phyloP scores from a whole-genome alignment of 2,329 filamentous ascomycete species.

The Sporothrix protearum region DNA sequence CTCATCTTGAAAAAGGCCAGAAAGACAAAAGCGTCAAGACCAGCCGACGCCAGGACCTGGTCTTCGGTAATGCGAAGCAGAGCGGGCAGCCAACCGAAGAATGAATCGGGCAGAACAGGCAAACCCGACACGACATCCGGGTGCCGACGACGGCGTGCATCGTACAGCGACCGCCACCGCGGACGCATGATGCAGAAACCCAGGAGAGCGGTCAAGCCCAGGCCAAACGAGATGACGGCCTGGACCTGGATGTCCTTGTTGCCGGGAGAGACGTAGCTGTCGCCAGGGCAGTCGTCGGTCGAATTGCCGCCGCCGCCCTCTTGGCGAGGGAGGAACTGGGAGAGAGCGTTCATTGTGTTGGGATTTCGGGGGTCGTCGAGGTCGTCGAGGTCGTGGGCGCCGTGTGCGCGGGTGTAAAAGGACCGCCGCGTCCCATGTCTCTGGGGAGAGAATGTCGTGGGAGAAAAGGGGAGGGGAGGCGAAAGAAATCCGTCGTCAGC shows the following conservation, averaged over 20 bases:
- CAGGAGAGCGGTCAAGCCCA: constrained; percentile 69
- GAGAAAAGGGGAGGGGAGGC: neutral
- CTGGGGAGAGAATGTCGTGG: neutral
- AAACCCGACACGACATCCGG: constrained; percentile 54
- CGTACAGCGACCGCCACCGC: constrained; percentile 87
- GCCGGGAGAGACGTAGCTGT: constrained; percentile 37
- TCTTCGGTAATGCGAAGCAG: constrained; percentile 83
- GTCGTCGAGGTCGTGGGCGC: constrained; percentile 20
- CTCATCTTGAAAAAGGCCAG: constrained; percentile 95
- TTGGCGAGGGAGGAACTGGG: neutral
- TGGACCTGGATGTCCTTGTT: constrained; percentile 57
- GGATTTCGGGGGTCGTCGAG: neutral
- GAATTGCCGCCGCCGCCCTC: neutral
- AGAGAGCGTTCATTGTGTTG: constrained; percentile 5
- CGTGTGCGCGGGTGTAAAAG: constrained; percentile 17
- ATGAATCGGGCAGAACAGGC: constrained; percentile 74
- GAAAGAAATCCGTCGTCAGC: neutral
- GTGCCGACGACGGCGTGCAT: constrained; percentile 71
- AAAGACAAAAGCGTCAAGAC: constrained; percentile 75
- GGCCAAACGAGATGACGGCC: constrained; percentile 65
- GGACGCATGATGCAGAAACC: constrained; percentile 81
- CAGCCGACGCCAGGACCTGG: constrained; percentile 83
- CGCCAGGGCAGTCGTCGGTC: constrained; percentile 30
- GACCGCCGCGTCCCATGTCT: constrained; percentile 12
- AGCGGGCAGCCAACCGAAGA: constrained; percentile 90